Evolutionary conservation across 129 eudicot genomes (phyloP).

Genomic region (Helianthus annuus): HanXRQr2.0-SUNRISE NC_035441.2:167639975-167640474

Average conservation of each 20-base stretch:
- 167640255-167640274: conserved; percentile 47
- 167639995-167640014: conserved; percentile 55
- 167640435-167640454: conserved; percentile 17
- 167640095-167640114: conserved; percentile 40
- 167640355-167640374: conserved; percentile 28
- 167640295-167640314: conserved; percentile 66
- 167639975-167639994: conserved; percentile 54
- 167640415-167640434: conserved; percentile 53
- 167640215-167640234: conserved; percentile 51
- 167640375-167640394: conserved; percentile 65
- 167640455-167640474: background rate
- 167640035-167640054: conserved; percentile 14
- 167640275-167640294: conserved; percentile 47
- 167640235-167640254: conserved; percentile 81
- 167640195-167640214: conserved; percentile 74
- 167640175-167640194: conserved; percentile 10
- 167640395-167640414: conserved; percentile 44
- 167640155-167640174: conserved; percentile 36
- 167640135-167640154: conserved; percentile 11
- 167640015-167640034: conserved; percentile 58
- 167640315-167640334: conserved; percentile 54
- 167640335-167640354: conserved; percentile 51
- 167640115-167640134: conserved; percentile 19
- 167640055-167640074: conserved; percentile 66
- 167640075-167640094: conserved; percentile 67